Evolutionary conservation across 2,329 filamentous ascomycete genomes (phyloP).

Genomic region (Colletotrichum sp.): DNA sequence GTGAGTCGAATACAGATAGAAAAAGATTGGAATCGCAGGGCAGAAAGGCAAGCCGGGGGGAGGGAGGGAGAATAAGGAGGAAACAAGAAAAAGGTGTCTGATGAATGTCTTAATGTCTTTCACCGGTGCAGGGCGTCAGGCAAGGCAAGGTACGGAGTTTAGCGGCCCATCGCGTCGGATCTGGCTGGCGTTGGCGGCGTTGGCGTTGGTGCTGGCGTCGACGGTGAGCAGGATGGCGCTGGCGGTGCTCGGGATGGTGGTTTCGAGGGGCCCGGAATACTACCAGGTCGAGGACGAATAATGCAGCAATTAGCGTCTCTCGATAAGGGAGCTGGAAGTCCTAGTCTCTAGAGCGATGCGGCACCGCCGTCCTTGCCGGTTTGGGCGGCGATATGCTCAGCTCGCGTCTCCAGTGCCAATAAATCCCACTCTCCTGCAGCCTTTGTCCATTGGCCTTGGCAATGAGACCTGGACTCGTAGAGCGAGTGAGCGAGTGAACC

Average conservation of each 20-base stretch:
- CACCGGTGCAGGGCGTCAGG: background rate
- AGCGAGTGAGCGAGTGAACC: background rate
- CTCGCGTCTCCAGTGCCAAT: background rate
- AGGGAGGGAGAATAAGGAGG: background rate
- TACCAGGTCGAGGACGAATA: background rate
- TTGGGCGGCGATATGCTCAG: background rate
- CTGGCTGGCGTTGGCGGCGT: background rate
- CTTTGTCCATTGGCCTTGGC: constrained; percentile 16
- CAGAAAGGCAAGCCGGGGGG: background rate
- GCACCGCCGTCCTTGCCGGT: background rate
- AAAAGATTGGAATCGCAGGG: background rate
- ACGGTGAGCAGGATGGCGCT: background rate
- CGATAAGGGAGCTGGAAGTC: background rate
- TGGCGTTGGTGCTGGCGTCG: background rate
- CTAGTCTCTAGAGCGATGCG: background rate
- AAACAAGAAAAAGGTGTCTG: background rate
- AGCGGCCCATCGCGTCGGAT: constrained; percentile 2
- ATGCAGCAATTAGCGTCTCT: background rate
- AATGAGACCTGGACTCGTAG: background rate
- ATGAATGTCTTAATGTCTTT: background rate
- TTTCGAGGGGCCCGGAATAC: background rate
- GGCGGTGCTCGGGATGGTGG: background rate
- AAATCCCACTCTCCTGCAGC: background rate
- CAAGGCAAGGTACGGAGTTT: background rate
- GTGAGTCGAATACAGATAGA: background rate